phyloP scores from a whole-genome alignment of 73 alveolate genomes.

The Paramecium caudatum region DNA sequence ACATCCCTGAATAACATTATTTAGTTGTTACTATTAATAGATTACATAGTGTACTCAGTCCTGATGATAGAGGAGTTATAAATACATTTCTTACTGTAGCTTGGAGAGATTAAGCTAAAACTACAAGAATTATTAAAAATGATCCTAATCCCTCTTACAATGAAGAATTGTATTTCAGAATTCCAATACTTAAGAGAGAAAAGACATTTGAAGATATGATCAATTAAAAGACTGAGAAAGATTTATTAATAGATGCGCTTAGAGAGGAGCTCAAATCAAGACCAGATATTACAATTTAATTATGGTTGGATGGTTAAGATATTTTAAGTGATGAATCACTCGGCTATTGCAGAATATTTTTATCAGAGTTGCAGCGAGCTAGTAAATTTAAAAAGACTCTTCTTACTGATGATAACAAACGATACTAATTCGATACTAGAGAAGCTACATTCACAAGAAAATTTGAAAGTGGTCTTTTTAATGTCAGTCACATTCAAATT shows the following conservation, averaged over 20 bases:
- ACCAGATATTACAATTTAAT: slow-evolving; percentile 66
- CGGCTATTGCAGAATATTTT: slow-evolving; percentile 64
- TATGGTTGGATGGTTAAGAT: slow-evolving; percentile 76
- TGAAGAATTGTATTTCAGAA: slow-evolving; percentile 75
- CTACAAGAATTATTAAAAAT: slow-evolving; percentile 71
- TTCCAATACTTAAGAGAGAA: slow-evolving; percentile 51
- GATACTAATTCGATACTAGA: slow-evolving; percentile 43
- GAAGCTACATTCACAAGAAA: slow-evolving; percentile 73
- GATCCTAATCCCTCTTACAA: slow-evolving; percentile 74
- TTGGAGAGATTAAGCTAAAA: slow-evolving; percentile 73
- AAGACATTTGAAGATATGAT: slow-evolving; percentile 66
- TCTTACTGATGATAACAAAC: slow-evolving; percentile 53
- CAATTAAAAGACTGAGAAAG: slow-evolving; percentile 52
- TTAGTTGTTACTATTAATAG: slow-evolving; percentile 68
- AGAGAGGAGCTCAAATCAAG: slow-evolving; percentile 70
- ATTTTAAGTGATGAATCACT: slow-evolving; percentile 74
- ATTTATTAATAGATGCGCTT: slow-evolving; percentile 53
- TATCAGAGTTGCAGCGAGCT: slow-evolving; percentile 39
- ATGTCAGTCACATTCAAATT: slow-evolving; percentile 72
- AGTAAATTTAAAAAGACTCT: slow-evolving; percentile 25
- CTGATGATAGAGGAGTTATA: slow-evolving; percentile 78
- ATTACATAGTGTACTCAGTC: slow-evolving; percentile 55
- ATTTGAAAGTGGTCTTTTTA: slow-evolving; percentile 67
- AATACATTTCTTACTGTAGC: slow-evolving; percentile 64
- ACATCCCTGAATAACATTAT: slow-evolving; percentile 69